Conservation (phyloP, 345 rosid genomes). For the Diplotaxis tenuifolia region DNA sequence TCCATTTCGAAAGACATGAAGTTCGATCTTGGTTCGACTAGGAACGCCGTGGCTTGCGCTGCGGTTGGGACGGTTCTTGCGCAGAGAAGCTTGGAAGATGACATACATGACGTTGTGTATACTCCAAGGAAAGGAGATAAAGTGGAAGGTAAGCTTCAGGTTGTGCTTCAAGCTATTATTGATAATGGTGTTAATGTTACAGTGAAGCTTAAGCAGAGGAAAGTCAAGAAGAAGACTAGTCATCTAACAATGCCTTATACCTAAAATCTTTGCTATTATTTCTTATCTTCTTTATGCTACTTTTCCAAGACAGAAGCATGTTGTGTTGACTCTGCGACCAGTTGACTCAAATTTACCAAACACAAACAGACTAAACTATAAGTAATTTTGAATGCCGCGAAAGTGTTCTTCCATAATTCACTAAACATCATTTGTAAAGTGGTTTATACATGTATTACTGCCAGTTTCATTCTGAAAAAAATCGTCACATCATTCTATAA, state of each 20-base stretch:
- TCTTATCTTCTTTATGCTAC: neutral
- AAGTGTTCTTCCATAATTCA: too few relatives aligned
- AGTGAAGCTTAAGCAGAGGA: conserved; percentile 48
- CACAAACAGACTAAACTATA: too few relatives aligned
- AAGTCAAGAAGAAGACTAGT: conserved; percentile 37
- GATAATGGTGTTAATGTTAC: conserved; percentile 30
- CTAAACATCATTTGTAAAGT: too few relatives aligned
- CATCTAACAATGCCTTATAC: conserved; percentile 8
- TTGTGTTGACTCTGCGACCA: too few relatives aligned
- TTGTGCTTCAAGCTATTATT: conserved; percentile 72
- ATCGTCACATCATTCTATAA: too few relatives aligned
- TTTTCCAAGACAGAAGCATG: neutral
- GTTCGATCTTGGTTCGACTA: conserved; percentile 70
- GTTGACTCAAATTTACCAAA: too few relatives aligned
- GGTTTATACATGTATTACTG: too few relatives aligned
- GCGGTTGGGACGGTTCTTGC: conserved; percentile 75
- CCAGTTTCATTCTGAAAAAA: too few relatives aligned
- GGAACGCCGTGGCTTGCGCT: conserved; percentile 64
- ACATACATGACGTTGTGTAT: conserved; percentile 65
- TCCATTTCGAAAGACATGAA: conserved; percentile 88
- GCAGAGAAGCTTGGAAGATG: conserved; percentile 75
- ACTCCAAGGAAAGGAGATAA: conserved; percentile 82
- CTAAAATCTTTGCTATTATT: neutral
- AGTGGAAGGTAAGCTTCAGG: conserved; percentile 73
- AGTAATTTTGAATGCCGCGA: too few relatives aligned